Base-by-base conservation (phyloP, 1,139 yeast genomes). In the Geotrichum europaeum region DNA sequence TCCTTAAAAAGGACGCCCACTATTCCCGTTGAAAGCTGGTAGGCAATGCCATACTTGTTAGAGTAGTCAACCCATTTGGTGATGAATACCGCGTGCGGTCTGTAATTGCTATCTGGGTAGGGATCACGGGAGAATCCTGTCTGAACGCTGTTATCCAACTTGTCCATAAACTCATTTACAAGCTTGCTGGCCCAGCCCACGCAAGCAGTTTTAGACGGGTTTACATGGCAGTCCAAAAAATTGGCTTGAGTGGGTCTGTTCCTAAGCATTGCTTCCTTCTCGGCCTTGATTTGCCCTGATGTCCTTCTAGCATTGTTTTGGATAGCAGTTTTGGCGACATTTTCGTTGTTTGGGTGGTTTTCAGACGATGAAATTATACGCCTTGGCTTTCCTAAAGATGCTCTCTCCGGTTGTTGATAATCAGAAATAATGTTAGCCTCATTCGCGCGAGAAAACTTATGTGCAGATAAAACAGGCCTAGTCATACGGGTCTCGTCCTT, bases 51-150 rank as follows among this genome's bases (percentile, higher is more conserved):
- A 74, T 92, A 96, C 71, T 89, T 90, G 76, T 92, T 91, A 51
- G 97, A 89, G 73, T 94, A 94, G 73, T 95, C 99, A 36, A 95
- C 99, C 99, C 99, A 95, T 73, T 92, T 92, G 65, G 96, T 87
- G 57, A 94, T 86, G 64, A 89, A 83, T 9, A 70, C 55, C 6
- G 57, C 56, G n/a, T 56, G 53, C 1, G 63, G 63, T 12, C 12
- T 43, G 51, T 59, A 59, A 25, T 49, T 49, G 7, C 40, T 36
- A 49, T 56, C 59, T 3, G 49, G 52, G 25, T 45, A 45, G 12
- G 55, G 57, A 32, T 32, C 24, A 30, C 7, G 45, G 30, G 22
- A 15, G 30, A 24, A 22, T 4, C 49, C 51, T 18, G 12, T 36
- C 45, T 25, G 51, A 9, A 45, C 52, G 15, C 24, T 45, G 28